phyloP scores from a whole-genome alignment of 2,329 filamentous ascomycete genomes.

The Aureobasidium sp. region DNA sequence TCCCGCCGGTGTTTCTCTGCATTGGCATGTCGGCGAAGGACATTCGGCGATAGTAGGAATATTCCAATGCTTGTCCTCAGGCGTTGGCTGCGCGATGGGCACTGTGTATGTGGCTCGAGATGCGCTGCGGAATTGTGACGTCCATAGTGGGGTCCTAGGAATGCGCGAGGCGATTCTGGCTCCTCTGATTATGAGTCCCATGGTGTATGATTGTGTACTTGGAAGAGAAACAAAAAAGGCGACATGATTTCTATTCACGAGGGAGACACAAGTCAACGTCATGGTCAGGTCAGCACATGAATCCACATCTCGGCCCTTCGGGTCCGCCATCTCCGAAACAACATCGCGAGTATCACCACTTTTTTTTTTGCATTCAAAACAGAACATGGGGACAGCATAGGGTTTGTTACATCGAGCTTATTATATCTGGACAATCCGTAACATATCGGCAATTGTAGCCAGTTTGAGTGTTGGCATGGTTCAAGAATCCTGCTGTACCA shows the following conservation, averaged over 20 bases:
- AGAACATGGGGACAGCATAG: too few species aligned
- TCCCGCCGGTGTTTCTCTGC: conserved; percentile 57
- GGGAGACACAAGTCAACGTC: not conserved
- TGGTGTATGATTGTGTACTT: not conserved
- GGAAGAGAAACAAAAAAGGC: not conserved
- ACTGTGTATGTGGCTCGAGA: conserved; percentile 19
- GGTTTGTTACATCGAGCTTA: too few species aligned
- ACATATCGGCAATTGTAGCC: too few species aligned
- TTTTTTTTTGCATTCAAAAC: not conserved
- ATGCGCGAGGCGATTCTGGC: not conserved
- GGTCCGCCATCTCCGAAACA: not conserved
- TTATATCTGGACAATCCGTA: too few species aligned
- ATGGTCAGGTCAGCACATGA: conserved; percentile 2
- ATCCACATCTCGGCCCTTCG: not conserved
- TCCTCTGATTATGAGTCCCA: conserved; percentile 4
- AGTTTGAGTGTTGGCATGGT: not conserved
- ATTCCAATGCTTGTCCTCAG: conserved; percentile 15
- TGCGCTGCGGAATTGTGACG: not conserved
- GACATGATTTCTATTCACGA: not conserved
- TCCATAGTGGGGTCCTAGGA: not conserved
- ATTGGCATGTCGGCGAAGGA: conserved; percentile 69
- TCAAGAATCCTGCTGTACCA: not conserved
- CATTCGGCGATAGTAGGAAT: conserved; percentile 52
- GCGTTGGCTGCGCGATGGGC: conserved; percentile 25
- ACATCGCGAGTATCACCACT: not conserved